Evolutionary conservation across 805 yeast genomes (phyloP).

Genomic region (Metschnikowia borealis): DNA sequence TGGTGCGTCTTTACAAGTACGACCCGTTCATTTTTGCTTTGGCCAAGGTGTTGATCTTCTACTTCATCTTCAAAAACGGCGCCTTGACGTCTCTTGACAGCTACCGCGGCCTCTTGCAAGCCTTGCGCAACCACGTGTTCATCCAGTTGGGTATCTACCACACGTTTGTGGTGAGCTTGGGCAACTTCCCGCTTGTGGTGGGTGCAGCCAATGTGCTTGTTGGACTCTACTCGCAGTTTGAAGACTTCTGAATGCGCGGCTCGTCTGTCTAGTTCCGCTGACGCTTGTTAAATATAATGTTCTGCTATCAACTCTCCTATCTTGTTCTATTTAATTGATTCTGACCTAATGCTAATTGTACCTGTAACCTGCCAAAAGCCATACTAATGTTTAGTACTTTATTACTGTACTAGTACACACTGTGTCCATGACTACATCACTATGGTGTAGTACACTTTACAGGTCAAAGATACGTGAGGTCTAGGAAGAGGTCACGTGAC

Average conservation of each 20-base stretch:
- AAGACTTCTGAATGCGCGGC: slow-evolving; percentile 29
- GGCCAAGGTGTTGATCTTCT: slow-evolving; percentile 38
- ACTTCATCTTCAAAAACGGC: slow-evolving; percentile 31
- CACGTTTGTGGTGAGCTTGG: slow-evolving; percentile 37
- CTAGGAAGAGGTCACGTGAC: too few species aligned
- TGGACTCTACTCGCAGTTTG: slow-evolving; percentile 51
- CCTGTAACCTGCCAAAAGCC: too few species aligned
- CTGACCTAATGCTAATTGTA: too few species aligned
- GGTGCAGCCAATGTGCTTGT: slow-evolving; percentile 44
- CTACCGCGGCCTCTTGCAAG: slow-evolving; percentile 23
- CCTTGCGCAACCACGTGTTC: slow-evolving; percentile 28
- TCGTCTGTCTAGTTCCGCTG: not conserved
- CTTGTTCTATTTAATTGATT: not conserved
- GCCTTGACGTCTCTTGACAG: slow-evolving; percentile 26
- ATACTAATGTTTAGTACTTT: too few species aligned
- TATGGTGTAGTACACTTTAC: too few species aligned
- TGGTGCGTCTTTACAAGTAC: slow-evolving; percentile 35
- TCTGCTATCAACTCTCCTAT: slow-evolving; percentile 3
- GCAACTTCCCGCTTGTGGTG: slow-evolving; percentile 44
- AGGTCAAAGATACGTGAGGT: too few species aligned
- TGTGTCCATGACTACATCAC: too few species aligned
- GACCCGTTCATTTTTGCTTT: slow-evolving; percentile 57
- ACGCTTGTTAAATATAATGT: slow-evolving; percentile 3
- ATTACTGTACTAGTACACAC: too few species aligned
- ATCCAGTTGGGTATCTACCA: slow-evolving; percentile 37